Evolutionary conservation across 768 basidiomycete species (phyloP).

Genomic region (Podaxis sp.): DNA sequence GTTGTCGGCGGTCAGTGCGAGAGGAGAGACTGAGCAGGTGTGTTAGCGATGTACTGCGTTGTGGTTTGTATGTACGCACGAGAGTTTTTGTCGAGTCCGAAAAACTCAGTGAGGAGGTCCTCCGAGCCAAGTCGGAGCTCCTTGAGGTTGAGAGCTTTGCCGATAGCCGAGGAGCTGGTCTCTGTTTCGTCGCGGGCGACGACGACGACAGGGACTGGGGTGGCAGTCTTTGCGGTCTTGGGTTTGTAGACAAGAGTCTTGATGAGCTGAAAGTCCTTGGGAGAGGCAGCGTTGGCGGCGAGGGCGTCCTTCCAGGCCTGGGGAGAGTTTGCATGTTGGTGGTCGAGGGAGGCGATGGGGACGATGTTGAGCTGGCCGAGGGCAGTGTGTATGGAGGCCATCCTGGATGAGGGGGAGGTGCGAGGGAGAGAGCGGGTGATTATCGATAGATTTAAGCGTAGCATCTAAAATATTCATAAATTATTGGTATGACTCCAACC

Average conservation of each 20-base stretch:
- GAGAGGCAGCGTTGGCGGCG: conserved; percentile 47
- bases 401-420: conserved; percentile 21
- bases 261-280: conserved; percentile 67
- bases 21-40: conserved; percentile 67
- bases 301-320: conserved; percentile 77
- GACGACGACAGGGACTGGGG: conserved; percentile 82
- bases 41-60: not conserved
- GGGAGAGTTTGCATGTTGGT: conserved; percentile 66
- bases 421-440: conserved; percentile 10
- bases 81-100: conserved; percentile 82
- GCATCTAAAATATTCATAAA: conserved; percentile 13
- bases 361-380: conserved; percentile 57
- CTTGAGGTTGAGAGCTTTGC: conserved; percentile 80
- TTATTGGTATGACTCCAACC: conserved; percentile 25
- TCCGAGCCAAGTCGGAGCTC: conserved; percentile 84
- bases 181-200: conserved; percentile 86
- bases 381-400: conserved; percentile 25
- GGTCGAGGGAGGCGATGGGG: conserved; percentile 51
- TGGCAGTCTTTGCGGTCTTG: conserved; percentile 89
- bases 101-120: conserved; percentile 85
- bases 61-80: conserved; percentile 49
- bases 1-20: conserved; percentile 63
- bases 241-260: conserved; percentile 96
- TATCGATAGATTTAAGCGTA: conserved; percentile 21
- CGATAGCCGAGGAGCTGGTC: conserved; percentile 73